A percentile compares a stretch with the other conserved stretches of the same genome.
Conservation (phyloP, 1,284 basidiomycete genomes). For the Peniophora sp. region DNA sequence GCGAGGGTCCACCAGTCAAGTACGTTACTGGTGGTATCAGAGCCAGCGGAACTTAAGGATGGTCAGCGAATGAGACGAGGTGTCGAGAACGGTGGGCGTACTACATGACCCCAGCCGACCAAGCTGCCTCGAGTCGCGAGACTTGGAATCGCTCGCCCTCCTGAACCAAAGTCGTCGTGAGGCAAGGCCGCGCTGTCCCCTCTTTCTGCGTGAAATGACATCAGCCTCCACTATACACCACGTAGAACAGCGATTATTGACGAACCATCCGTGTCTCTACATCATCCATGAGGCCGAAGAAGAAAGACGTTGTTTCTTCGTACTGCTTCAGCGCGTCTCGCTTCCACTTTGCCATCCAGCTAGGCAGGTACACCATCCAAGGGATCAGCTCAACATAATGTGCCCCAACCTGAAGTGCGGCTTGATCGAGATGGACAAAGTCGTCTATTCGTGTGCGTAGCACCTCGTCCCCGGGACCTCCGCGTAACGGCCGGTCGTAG, state of each 20-base stretch:
- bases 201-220: background rate
- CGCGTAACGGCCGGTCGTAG: constrained; percentile 6
- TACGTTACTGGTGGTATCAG: constrained; percentile 6
- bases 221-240: too few species aligned
- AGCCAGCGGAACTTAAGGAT: background rate
- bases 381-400: constrained; percentile 11
- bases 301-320: background rate
- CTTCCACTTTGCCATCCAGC: constrained; percentile 8
- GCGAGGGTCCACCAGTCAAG: constrained; percentile 6
- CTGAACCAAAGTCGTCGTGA: background rate
- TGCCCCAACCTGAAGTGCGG: constrained; percentile 9
- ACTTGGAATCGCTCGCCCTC: background rate
- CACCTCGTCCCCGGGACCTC: background rate
- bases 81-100: background rate
- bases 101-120: background rate
- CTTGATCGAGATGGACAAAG: constrained; percentile 2
- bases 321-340: constrained; percentile 1
- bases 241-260: background rate
- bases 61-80: background rate
- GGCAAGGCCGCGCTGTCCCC: background rate
- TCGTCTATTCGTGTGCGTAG: constrained; percentile 1
- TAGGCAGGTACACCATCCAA: constrained; percentile 8
- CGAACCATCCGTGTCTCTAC: background rate
- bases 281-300: background rate
- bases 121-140: background rate